Base-by-base conservation (phyloP, 2,329 filamentous ascomycete genomes). In the Xylariaceae sp. region DNA sequence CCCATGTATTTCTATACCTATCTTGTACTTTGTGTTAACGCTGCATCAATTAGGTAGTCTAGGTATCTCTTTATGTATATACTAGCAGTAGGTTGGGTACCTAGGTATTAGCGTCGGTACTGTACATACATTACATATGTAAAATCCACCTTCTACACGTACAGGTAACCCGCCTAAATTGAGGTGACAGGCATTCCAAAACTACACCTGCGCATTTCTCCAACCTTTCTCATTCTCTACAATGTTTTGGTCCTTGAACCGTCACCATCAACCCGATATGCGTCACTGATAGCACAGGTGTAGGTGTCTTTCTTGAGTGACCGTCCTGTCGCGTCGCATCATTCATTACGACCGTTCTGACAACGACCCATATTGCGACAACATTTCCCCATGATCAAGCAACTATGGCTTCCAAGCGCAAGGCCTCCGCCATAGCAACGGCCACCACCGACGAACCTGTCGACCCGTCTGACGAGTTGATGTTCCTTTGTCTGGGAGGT, bases 401-500 rank as follows among this genome's bases (percentile, higher is more conserved):
- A 48, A 56, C 46, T 56, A 98, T 98, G 93, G 89, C 93, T n/a
- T 87, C 91, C 52, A 98, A 98, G 77, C 87, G 93, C 69, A 97
- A 97, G 75, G 89, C 89, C 46, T 84, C 85, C 54, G 89, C 89
- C 9, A 89, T 96, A 81, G 84, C 85, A 51, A 78, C 85, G 49
- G 73, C 79, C 4, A 77, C 75, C 14, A 83, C 87, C 42, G 91
- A 97, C 55, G 92, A 97, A 68, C 91, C 92, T 1, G 89, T 96
- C 56, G 93, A 98, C 68, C 92, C 95, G 3, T 86, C 92, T 1
- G 95, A 99, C 71, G 92, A 98, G 79, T 84, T 99, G 56, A 90
- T 92, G 78, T 99, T 99, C 70, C 83, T 96, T 52, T 96, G 91
- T 68, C 79, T 99, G 40, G 95, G 95, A 59, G 95, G 95, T 59